phyloP scores from a whole-genome alignment of 2,329 filamentous ascomycete species.

The Pseudogymnoascus sp. region DNA sequence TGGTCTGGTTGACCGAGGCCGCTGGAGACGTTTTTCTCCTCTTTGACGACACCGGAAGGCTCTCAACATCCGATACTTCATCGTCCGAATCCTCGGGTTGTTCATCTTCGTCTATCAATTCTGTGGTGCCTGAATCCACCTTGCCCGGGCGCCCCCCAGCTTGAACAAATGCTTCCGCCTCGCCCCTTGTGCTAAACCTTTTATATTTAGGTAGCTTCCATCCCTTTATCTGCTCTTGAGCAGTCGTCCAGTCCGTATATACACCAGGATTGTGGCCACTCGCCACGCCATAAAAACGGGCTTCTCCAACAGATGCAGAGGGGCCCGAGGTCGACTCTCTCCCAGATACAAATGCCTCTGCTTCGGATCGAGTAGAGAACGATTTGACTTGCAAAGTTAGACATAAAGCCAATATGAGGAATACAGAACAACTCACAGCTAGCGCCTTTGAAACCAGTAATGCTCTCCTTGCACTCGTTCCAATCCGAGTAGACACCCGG shows the following conservation, averaged over 20 bases:
- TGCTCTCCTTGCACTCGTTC: constrained; percentile 56
- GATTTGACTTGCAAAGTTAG: constrained; percentile 57
- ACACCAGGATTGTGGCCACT: constrained; percentile 53
- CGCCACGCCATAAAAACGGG: constrained; percentile 54
- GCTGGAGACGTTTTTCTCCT: constrained; percentile 24
- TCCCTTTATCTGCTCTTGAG: constrained; percentile 66
- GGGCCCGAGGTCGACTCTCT: constrained; percentile 37
- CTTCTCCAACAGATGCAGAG: constrained; percentile 33
- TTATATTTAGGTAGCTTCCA: constrained; percentile 61
- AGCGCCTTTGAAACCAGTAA: constrained; percentile 56
- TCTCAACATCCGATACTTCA: constrained; percentile 38
- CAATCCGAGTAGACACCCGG: constrained; percentile 59
- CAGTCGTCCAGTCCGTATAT: constrained; percentile 61
- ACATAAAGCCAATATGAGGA: not conserved
- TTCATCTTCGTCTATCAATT: constrained; percentile 23
- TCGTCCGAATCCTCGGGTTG: constrained; percentile 30
- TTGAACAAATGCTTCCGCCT: constrained; percentile 73
- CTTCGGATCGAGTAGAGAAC: constrained; percentile 66
- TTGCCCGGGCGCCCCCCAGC: constrained; percentile 26
- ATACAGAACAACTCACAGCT: constrained; percentile 50
- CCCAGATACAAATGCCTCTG: constrained; percentile 69
- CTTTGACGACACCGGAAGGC: not conserved
- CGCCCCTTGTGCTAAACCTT: constrained; percentile 59
- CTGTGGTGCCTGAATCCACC: constrained; percentile 15
- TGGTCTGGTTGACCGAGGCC: constrained; percentile 33